Percentiles rank a stretch among this genome's conserved stretches.
Conservation (phyloP, 148 eudicot genomes). For the Chenopodium berlandieri region DNA sequence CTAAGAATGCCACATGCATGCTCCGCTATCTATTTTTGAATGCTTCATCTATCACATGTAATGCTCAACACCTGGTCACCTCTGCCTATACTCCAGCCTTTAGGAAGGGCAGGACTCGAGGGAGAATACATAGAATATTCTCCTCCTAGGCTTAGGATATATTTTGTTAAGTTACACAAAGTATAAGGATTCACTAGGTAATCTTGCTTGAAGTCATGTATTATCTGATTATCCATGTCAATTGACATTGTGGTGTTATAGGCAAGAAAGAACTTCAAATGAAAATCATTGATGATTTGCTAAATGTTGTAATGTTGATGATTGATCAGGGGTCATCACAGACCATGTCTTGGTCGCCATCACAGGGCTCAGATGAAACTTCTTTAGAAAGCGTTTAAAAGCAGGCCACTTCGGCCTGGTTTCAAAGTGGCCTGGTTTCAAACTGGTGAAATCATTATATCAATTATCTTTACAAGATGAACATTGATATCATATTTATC, state of each 20-base stretch:
- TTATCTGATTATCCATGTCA: not conserved
- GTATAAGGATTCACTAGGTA: constrained; percentile 2
- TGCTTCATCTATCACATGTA: too few relatives aligned
- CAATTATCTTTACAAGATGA: not conserved
- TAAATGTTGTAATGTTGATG: constrained; percentile 1
- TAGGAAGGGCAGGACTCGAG: too few relatives aligned
- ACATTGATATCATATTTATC: not conserved
- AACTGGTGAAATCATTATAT: not conserved
- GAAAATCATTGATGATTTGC: not conserved
- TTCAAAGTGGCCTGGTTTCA: not conserved
- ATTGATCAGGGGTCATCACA: constrained; percentile 16
- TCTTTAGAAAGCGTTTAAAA: constrained; percentile 5
- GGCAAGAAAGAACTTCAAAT: not conserved
- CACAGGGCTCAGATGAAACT: constrained; percentile 23
- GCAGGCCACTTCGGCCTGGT: not conserved
- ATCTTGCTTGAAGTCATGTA: not conserved
- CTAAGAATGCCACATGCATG: too few relatives aligned
- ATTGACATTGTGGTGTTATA: not conserved
- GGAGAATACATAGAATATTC: too few relatives aligned
- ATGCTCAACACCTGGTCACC: too few relatives aligned
- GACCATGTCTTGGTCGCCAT: constrained; percentile 14
- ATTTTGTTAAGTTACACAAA: too few relatives aligned
- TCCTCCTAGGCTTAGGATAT: too few relatives aligned
- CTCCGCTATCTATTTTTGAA: too few relatives aligned
- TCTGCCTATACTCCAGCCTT: too few relatives aligned